Base-by-base conservation (phyloP, 176 grass and related monocot genomes). In the Elymus sibiricus region DNA sequence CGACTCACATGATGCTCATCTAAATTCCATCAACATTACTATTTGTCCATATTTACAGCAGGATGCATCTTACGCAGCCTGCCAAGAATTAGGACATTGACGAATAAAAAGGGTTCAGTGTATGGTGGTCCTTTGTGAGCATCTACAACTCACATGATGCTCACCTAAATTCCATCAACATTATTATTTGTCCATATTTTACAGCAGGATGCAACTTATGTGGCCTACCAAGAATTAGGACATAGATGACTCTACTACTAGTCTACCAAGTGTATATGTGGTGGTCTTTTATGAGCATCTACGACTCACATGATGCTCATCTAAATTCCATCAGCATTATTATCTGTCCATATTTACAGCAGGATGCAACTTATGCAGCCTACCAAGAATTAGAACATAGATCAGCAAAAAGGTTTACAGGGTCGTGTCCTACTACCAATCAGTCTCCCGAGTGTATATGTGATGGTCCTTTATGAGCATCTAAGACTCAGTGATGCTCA, bases 281-380 rank as follows among this genome's bases (percentile, higher is more conserved):
- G 63, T 86, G 73, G 25, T 80, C 87, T 76, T 89, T 89, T 66
- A 66, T 58, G 76, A 80, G 87, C 82, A 88, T 37, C 32, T 65
- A 32, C 3, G 6, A 84, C 82, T 89, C 58, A 58, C 24, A 74
- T 53, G 49, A 80, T 85, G 61, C 77, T 75, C 87, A 89, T 27
- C 82, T 85, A 85, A 85, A 81, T 85, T 66, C 77, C 87, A 85
- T 68, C 82, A 80, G 80, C 22, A 19, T 66, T 17, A 80, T 19
- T 89, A 21, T 85, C 21, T 80, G 82, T 47, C 82, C 87, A 89
- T 80, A 89, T 89, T 84, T 89, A 89, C 82, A 84, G 82, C 87
- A 75, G 46, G 60, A 73, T 6, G 3, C 77, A 80, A 85, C 82
- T 85, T 35, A 75, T 59, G 44, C 34, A 0, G 60, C 68, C 44